Evolutionary conservation across 2,329 filamentous ascomycete species (phyloP), one percentile per base, ranked within the genome.

Genomic region (Lecanicillium sp.): DNA sequence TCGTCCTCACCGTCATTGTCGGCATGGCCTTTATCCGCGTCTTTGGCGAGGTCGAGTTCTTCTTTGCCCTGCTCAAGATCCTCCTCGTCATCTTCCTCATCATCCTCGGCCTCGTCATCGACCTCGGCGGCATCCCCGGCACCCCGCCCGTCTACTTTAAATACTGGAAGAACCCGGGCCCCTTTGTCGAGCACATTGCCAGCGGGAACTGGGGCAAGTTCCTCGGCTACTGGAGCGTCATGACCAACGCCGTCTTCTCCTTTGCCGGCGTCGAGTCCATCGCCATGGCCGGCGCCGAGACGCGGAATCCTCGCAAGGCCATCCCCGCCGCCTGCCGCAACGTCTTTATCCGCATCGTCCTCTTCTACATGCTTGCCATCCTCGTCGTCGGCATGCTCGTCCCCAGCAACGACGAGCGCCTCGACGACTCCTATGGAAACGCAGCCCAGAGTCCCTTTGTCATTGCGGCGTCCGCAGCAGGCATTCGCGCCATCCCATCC

Each of bases 371-470:
- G 62, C 78, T 81, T 33, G 70, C 72, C 13, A 81, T 82, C 35
- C 76, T 87, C 54, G 78, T 86, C 57, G 83, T 84, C 41, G 81
- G 84, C 15, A 74, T 75, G 28, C 68, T 88, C 1, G 69, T 85
- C 28, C 72, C 74, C 33, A 77, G 74, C 22, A 55, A 61, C 18
- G 79, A 76, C 44, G 66, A 74, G 22, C 77, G 64, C 12, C 64
- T 81, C 27, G 55, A 67, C 49, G 52, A 64, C 34, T 55, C 56
- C n/a, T 64, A 59, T 22, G 69, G 66, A 25, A 64, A 57, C 17
- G 68, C 72, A 3, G 68, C 69, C 2, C 65, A 72, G 52, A 64
- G 58, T 54, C 81, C 80, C 10, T 86, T 81, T 50, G 83, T 89
- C 43, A 84, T 88, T 45, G 84, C 83, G 14, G 78, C 81, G 28